These are phyloP conservation scores for Paecilomyces dactylethromorphus DNA, from an alignment of 2,329 filamentous ascomycete genomes.

Conservation along the genomic window DNA sequence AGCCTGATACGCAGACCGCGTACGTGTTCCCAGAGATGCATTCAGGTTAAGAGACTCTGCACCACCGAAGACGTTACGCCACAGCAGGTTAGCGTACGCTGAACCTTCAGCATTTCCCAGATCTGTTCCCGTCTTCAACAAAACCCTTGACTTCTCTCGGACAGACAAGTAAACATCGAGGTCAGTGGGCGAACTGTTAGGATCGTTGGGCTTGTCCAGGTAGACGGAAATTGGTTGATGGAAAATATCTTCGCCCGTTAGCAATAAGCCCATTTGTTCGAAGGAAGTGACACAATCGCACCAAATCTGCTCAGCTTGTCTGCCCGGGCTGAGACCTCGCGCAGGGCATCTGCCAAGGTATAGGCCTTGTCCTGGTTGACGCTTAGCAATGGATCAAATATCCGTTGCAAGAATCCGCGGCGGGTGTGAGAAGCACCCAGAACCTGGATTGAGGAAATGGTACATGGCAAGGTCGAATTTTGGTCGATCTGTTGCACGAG, in stretches of 20 bases:
- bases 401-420: constrained; percentile 69
- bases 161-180: constrained; percentile 74
- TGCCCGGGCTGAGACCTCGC: constrained; percentile 62
- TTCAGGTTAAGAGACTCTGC: constrained; percentile 85
- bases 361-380: constrained; percentile 61
- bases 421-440: constrained; percentile 81
- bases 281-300: constrained; percentile 34
- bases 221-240: constrained; percentile 75
- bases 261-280: background rate
- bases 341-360: constrained; percentile 72
- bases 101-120: constrained; percentile 90
- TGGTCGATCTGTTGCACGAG: constrained; percentile 55
- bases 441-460: constrained; percentile 77
- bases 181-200: constrained; percentile 66
- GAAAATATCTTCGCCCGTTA: constrained; percentile 63
- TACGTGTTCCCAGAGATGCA: constrained; percentile 81
- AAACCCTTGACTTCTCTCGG: constrained; percentile 72
- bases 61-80: constrained; percentile 90
- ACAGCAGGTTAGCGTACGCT: constrained; percentile 78
- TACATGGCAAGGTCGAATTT: constrained; percentile 81
- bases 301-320: constrained; percentile 75
- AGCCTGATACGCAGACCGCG: constrained; percentile 83
- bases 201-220: constrained; percentile 68
- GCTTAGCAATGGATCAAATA: constrained; percentile 72
- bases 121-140: constrained; percentile 91